A percentile compares a stretch with the other conserved stretches of the same genome.
Evolutionary conservation across 306 rosid species (phyloP).

Genomic region (Luffa acutangula): DNA sequence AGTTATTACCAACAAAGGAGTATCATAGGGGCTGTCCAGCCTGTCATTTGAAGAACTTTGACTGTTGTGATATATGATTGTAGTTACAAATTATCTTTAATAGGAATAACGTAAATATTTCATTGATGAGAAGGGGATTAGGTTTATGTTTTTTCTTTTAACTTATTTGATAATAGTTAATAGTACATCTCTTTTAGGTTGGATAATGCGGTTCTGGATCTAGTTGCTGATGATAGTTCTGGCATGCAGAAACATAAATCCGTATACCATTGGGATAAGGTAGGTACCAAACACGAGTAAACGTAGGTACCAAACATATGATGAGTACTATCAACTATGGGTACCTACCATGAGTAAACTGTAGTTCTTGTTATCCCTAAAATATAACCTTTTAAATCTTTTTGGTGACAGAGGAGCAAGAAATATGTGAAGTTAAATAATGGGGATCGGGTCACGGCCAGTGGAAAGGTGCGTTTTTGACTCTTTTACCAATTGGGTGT

Average conservation of each 20-base stretch:
- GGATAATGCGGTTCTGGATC: conserved; percentile 83
- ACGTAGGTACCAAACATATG: too few relatives aligned
- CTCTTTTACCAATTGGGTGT: background rate
- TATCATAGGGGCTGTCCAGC: background rate
- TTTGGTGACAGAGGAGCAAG: conserved; percentile 67
- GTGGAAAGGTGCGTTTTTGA: conserved; percentile 64
- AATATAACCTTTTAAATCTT: background rate
- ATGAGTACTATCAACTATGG: background rate
- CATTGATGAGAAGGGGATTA: background rate
- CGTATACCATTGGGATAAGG: conserved; percentile 91
- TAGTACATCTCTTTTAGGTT: conserved; percentile 29
- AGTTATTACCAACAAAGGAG: background rate
- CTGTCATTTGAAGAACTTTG: background rate
- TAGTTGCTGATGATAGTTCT: conserved; percentile 73
- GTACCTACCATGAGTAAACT: background rate
- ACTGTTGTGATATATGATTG: background rate
- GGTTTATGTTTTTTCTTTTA: background rate
- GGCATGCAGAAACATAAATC: conserved; percentile 85
- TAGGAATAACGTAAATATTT: background rate
- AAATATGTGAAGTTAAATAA: conserved; percentile 77
- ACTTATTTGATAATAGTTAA: background rate
- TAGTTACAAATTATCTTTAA: background rate
- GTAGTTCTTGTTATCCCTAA: background rate
- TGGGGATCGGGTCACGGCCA: conserved; percentile 83
- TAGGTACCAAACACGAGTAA: conserved; percentile 10